Evolutionary conservation across 495 filamentous ascomycete species (phyloP), one percentile per base, ranked within the genome.

Genomic region (Arthonia radiata): DNA sequence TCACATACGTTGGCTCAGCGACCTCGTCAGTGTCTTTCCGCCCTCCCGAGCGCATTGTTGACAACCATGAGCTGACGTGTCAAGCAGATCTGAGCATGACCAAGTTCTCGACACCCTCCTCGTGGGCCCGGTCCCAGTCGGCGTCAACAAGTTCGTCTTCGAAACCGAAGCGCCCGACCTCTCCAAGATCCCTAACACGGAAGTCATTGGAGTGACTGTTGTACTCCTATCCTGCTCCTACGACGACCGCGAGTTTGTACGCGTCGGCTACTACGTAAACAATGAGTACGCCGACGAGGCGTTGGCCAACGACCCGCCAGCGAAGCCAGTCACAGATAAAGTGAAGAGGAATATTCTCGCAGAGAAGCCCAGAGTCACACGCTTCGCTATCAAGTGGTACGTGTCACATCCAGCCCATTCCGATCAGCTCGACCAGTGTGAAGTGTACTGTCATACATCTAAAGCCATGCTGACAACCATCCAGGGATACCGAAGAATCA

Each of bases 371-470:
- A 62, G 86, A 44, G 86, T 97, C 12, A 97, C 86, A 18, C 63
- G 86, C 28, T 97, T 97, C 40, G 80, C 81, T n/a, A 97, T 97
- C 52, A 94, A 94, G 53, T 97, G 86, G 86, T 91, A 64, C 29
- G 61, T 40, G 15, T 18, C 13, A 10, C 12, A 15, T 13, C 4
- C 30, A 27, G n/a, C n/a, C n/a, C n/a, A n/a, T n/a, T n/a, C n/a
- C n/a, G n/a, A n/a, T n/a, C n/a, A n/a, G n/a, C n/a, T n/a, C n/a
- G n/a, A n/a, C n/a, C n/a, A n/a, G n/a, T n/a, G n/a, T n/a, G n/a
- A n/a, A n/a, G n/a, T n/a, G n/a, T n/a, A n/a, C n/a, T n/a, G n/a
- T n/a, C n/a, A n/a, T n/a, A n/a, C n/a, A n/a, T n/a, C n/a, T n/a
- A n/a, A n/a, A n/a, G n/a, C n/a, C n/a, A n/a, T 40, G 12, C 33